phyloP scores from a whole-genome alignment of 495 filamentous ascomycete genomes.

The Tuber aestivum region DNA sequence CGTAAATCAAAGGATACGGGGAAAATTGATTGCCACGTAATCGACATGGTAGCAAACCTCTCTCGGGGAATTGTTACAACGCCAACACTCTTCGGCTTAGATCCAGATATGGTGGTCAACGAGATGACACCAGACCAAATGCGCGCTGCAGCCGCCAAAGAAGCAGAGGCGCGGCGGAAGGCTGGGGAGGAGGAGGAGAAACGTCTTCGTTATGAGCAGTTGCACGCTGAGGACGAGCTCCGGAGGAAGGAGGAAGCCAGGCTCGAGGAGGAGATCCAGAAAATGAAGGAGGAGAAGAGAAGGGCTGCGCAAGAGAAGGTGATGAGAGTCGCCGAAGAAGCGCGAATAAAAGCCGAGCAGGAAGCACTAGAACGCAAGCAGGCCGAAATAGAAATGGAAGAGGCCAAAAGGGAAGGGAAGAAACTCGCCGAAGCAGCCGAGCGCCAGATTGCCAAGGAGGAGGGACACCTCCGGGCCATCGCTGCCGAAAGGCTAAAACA shows the following conservation, averaged over 20 bases:
- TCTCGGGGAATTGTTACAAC: slow-evolving; percentile 76
- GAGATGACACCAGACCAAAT: slow-evolving; percentile 11
- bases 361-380: neutral
- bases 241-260: neutral
- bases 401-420: neutral
- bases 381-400: neutral
- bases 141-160: neutral
- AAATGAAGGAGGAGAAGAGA: neutral
- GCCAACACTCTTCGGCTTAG: slow-evolving; percentile 87
- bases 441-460: neutral
- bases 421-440: neutral
- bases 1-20: slow-evolving; percentile 58
- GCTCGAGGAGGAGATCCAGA: neutral
- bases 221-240: neutral
- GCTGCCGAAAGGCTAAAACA: neutral
- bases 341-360: neutral
- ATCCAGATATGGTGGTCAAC: slow-evolving; percentile 71
- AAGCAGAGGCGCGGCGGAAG: slow-evolving; percentile 5
- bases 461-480: neutral
- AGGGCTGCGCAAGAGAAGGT: neutral
- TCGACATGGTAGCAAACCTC: slow-evolving; percentile 88
- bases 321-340: neutral
- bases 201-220: neutral
- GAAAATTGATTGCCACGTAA: slow-evolving; percentile 87
- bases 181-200: neutral